These are phyloP conservation scores for Lepiota brunneoincarnata DNA, from an alignment of 768 basidiomycete species.

Conservation along the genomic window DNA sequence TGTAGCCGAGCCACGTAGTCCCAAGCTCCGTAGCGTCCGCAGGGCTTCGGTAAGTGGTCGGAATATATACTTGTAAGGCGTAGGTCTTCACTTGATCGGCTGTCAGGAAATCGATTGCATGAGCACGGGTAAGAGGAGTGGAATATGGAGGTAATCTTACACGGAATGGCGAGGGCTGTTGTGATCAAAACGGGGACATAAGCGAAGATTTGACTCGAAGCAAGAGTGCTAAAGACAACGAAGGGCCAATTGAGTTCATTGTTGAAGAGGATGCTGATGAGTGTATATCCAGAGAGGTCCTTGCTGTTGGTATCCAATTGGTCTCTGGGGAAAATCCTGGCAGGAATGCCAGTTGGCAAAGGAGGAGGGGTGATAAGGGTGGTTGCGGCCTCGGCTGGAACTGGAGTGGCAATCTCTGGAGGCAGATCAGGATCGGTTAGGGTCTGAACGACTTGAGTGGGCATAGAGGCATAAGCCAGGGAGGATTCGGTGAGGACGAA, in stretches of 20 bases:
- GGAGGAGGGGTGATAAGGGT: constrained; percentile 29
- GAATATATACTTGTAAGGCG: constrained; percentile 70
- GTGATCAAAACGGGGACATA: constrained; percentile 51
- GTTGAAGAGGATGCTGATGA: constrained; percentile 69
- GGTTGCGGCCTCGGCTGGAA: constrained; percentile 16
- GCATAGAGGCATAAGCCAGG: constrained; percentile 34
- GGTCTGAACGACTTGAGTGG: constrained; percentile 26
- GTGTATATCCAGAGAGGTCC: constrained; percentile 35
- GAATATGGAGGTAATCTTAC: constrained; percentile 24
- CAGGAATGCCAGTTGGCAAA: constrained; percentile 62
- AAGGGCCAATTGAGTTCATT: constrained; percentile 62
- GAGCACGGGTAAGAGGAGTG: not conserved
- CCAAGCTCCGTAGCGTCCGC: constrained; percentile 48
- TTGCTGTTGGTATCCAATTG: constrained; percentile 19
- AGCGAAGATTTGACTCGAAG: constrained; percentile 76
- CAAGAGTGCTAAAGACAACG: constrained; percentile 53
- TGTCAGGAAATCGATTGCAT: constrained; percentile 15
- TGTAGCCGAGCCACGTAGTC: constrained; percentile 72
- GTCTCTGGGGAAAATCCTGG: constrained; percentile 49
- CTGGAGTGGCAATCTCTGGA: constrained; percentile 28
- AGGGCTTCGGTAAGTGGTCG: constrained; percentile 48
- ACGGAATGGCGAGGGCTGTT: constrained; percentile 27
- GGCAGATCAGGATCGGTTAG: constrained; percentile 44
- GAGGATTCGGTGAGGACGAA: constrained; percentile 44
- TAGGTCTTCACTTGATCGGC: constrained; percentile 38